phyloP scores from a whole-genome alignment of 2,329 filamentous ascomycete species.

The Ophiostoma perfectum region DNA sequence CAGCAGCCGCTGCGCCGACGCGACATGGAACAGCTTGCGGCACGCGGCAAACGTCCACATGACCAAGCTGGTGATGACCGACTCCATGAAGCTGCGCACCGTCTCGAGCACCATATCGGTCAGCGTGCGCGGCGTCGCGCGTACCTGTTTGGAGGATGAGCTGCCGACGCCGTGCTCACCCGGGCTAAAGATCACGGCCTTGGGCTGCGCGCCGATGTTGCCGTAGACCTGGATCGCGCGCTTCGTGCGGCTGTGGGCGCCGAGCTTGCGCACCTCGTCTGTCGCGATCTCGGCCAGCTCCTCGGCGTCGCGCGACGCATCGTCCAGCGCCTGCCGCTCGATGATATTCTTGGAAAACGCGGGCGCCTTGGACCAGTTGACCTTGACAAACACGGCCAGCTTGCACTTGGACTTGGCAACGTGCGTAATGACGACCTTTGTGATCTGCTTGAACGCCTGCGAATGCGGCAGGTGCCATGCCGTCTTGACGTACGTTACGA shows the following conservation, averaged over 20 bases:
- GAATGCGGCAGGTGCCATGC: conserved; percentile 83
- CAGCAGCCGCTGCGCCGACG: conserved; percentile 69
- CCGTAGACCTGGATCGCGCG: conserved; percentile 76
- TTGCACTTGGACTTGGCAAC: conserved; percentile 88
- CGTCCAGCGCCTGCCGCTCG: conserved; percentile 68
- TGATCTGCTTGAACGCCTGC: conserved; percentile 72
- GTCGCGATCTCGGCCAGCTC: conserved; percentile 70
- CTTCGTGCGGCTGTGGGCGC: conserved; percentile 67
- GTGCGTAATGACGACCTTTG: conserved; percentile 90
- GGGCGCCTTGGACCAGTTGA: conserved; percentile 75
- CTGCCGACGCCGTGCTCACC: conserved; percentile 37
- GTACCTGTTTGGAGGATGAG: conserved; percentile 46
- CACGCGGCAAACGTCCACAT: conserved; percentile 67
- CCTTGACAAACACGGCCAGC: conserved; percentile 76
- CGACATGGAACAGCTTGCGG: conserved; percentile 60
- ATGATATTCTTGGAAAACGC: conserved; percentile 53
- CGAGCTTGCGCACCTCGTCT: conserved; percentile 70
- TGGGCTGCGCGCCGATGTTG: conserved; percentile 62
- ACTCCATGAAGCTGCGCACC: conserved; percentile 66
- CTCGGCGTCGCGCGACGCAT: conserved; percentile 65
- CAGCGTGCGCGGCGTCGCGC: conserved; percentile 48
- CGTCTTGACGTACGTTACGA: conserved; percentile 57
- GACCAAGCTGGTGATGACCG: conserved; percentile 67
- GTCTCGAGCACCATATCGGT: conserved; percentile 68
- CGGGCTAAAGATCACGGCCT: conserved; percentile 57